Evolutionary conservation across 129 eudicot species (phyloP).

Genomic region (Ambrosia artemisiifolia): DNA sequence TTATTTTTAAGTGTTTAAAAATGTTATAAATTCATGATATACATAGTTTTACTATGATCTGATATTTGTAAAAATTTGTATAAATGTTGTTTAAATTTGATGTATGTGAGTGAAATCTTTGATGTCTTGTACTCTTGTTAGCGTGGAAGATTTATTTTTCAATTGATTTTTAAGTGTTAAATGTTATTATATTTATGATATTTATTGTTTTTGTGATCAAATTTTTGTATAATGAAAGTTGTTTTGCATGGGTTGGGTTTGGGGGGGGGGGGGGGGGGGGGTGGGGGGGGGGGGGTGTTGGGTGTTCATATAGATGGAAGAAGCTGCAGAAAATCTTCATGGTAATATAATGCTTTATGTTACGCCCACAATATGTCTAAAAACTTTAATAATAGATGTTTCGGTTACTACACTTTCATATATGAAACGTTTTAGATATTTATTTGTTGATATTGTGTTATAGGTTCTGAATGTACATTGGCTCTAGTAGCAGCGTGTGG

Average conservation of each 20-base stretch:
- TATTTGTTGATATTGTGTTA: not conserved
- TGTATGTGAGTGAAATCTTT: slow-evolving; percentile 9
- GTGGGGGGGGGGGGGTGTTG: too few relatives aligned
- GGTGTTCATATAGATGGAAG: not conserved
- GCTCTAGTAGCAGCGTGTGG: slow-evolving; percentile 28
- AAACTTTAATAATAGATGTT: not conserved
- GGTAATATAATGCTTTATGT: not conserved
- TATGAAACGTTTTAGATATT: not conserved
- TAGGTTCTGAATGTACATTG: slow-evolving; percentile 10
- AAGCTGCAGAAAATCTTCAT: not conserved
- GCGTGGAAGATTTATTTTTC: not conserved
- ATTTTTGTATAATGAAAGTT: not conserved
- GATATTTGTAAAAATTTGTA: too few relatives aligned
- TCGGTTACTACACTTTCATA: not conserved
- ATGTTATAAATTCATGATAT: too few relatives aligned
- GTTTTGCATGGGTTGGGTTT: too few relatives aligned
- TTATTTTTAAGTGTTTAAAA: too few relatives aligned
- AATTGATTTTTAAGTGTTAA: not conserved
- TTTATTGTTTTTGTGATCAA: not conserved
- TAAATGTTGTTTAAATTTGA: too few relatives aligned
- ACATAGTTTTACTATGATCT: too few relatives aligned
- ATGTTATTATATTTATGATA: not conserved
- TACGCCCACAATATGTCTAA: not conserved
- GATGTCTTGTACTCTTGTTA: not conserved
- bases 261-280: too few relatives aligned